These are phyloP conservation scores for Chaetomium cochliodes DNA, from an alignment of 495 filamentous ascomycete genomes.

Conservation along the genomic window DNA sequence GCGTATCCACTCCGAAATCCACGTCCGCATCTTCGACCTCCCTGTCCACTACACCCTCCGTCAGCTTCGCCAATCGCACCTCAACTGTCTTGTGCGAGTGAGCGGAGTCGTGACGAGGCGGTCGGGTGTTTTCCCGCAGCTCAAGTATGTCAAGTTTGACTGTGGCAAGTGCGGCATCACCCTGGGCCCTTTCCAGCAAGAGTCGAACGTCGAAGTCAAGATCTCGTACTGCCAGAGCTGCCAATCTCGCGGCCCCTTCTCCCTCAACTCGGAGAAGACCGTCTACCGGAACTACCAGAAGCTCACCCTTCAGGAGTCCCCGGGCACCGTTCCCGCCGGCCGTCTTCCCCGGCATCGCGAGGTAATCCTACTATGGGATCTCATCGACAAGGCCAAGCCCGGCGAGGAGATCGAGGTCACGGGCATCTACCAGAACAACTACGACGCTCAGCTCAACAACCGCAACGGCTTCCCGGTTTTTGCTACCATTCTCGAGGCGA, in stretches of 20 bases:
- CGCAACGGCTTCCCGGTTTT: constrained; percentile 99
- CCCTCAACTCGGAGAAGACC: constrained; percentile 93
- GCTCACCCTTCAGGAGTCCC: constrained; percentile 94
- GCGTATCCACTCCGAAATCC: constrained; percentile 95
- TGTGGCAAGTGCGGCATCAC: constrained; percentile 90
- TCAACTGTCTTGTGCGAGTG: constrained; percentile 95
- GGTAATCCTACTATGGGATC: constrained; percentile 92
- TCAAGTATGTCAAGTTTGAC: constrained; percentile 97
- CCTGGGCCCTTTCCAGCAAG: constrained; percentile 94
- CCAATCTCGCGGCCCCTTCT: constrained; percentile 94
- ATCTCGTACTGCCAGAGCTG: constrained; percentile 97
- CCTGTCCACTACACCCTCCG: constrained; percentile 96
- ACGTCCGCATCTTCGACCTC: constrained; percentile 93
- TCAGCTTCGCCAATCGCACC: constrained; percentile 90
- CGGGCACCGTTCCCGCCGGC: constrained; percentile 93
- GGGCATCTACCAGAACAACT: constrained; percentile 97
- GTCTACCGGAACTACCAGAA: constrained; percentile 99
- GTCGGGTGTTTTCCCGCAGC: constrained; percentile 95
- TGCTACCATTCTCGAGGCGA: constrained; percentile 95
- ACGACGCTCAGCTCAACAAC: constrained; percentile 95
- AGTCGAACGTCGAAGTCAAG: constrained; percentile 92
- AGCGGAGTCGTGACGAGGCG: constrained; percentile 93
- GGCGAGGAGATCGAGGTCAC: constrained; percentile 98
- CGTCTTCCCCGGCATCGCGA: constrained; percentile 93
- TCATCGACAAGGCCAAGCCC: constrained; percentile 95